phyloP scores from a whole-genome alignment of 352 stramenopile genomes.

The Phytopythium mirpurense region DNA sequence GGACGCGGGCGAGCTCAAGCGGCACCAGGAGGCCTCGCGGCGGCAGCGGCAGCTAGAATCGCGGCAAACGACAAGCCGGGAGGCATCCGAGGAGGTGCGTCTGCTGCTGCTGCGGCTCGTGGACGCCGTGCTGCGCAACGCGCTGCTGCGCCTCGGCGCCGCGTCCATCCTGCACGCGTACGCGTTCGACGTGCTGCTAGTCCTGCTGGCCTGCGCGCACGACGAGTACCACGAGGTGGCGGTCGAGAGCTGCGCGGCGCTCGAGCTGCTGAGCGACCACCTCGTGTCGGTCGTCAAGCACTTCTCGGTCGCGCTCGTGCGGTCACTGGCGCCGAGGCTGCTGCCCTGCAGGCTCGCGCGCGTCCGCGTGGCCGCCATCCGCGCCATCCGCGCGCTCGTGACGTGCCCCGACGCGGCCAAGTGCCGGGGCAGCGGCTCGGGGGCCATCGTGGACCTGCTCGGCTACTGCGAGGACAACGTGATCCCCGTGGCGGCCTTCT shows the following conservation, averaged over 20 bases:
- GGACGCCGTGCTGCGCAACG: slow-evolving; percentile 39
- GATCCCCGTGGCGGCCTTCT: slow-evolving; percentile 92
- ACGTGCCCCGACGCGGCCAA: slow-evolving; percentile 87
- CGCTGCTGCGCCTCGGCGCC: slow-evolving; percentile 38
- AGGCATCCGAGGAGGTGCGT: slow-evolving; percentile 77
- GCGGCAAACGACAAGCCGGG: slow-evolving; percentile 18
- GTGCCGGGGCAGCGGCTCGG: slow-evolving; percentile 90
- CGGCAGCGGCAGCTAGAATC: background rate
- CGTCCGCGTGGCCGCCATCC: slow-evolving; percentile 83
- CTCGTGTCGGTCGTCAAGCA: slow-evolving; percentile 92
- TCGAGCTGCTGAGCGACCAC: slow-evolving; percentile 43
- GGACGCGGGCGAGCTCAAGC: slow-evolving; percentile 26
- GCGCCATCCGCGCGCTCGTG: slow-evolving; percentile 80
- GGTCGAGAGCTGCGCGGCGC: slow-evolving; percentile 53
- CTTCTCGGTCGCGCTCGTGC: slow-evolving; percentile 88
- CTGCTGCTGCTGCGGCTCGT: slow-evolving; percentile 54
- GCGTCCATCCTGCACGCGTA: slow-evolving; percentile 79
- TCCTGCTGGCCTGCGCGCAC: slow-evolving; percentile 62
- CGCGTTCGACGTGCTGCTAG: slow-evolving; percentile 67
- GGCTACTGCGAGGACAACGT: slow-evolving; percentile 95
- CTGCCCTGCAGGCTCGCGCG: slow-evolving; percentile 88
- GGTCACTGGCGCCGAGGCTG: slow-evolving; percentile 63
- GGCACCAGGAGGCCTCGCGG: slow-evolving; percentile 20
- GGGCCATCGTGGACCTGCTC: slow-evolving; percentile 92
- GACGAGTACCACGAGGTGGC: slow-evolving; percentile 89